Percentiles rank a stretch among this genome's conserved stretches.
Evolutionary conservation across 345 rosid genomes (phyloP).

Genomic region (Eucalyptus paniculata): DNA sequence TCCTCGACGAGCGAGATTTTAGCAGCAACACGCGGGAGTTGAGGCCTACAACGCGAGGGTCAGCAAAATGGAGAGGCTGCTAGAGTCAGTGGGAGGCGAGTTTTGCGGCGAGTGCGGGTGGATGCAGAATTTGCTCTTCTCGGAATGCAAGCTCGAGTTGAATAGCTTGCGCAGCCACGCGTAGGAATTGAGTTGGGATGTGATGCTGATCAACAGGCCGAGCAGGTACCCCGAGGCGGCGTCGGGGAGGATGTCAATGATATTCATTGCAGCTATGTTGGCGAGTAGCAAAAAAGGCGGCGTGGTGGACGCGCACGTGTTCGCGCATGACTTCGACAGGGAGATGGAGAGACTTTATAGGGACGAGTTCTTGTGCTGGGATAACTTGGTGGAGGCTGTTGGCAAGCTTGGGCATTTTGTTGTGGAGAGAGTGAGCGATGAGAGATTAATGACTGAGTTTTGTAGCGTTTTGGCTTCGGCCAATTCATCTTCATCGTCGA

Average conservation of each 20-base stretch:
- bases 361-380: neutral
- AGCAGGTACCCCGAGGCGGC: neutral
- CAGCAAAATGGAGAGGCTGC: neutral
- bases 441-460: neutral
- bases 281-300: neutral
- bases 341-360: neutral
- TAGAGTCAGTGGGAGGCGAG: neutral
- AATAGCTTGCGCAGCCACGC: neutral
- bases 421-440: neutral
- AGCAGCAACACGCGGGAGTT: neutral
- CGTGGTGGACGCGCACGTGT: neutral
- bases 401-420: neutral
- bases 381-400: neutral
- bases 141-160: neutral
- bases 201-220: neutral
- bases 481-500: neutral
- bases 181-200: neutral
- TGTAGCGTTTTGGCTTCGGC: neutral
- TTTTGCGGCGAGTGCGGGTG: neutral
- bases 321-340: neutral
- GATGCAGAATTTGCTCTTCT: neutral
- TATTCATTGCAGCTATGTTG: neutral
- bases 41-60: neutral
- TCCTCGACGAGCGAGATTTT: neutral
- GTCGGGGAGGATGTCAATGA: neutral